Base-by-base conservation (phyloP, 169 alveolate species). In the Cryptosporidium tyzzeri region DNA sequence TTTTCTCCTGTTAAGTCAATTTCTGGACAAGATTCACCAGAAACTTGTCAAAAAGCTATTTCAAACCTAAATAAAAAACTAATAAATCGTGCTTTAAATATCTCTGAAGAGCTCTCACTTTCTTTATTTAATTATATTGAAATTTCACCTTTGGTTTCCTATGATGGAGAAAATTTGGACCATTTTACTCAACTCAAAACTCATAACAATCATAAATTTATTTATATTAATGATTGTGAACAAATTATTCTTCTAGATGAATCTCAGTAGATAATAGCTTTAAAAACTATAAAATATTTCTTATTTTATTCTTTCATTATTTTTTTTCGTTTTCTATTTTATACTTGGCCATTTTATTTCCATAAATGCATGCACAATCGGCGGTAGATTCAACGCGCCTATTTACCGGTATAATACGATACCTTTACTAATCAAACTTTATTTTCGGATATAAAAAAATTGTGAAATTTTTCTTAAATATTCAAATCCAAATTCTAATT, bases 1-100 rank as follows among this genome's bases (percentile, higher is more conserved):
- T 95, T 94, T 61, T 92, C 96, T 1, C 97, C 97, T 39, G 95
- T 95, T n/a, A 95, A 95, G 55, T 92, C 93, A 41, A 91, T 92
- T 7, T 84, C 59, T 21, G 97, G 97, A 41, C 84, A 71, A 12
- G 96, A 94, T 41, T 91, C 95, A 6, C 95, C 97, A 18, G 84
- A 85, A 3, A 45, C 71, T 16, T 80, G 80, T 45, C 89, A 80
- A 65, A 18, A 41, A 8, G 50, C 68, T 14, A 45, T 80, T 31
- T 80, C 89, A 23, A 31, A 62, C 18, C 18, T 62, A 18, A 62
- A 80, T 29, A 80, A 65, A 48, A 41, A 41, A 29, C 70, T 31
- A 1, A 23, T 80, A 14, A n/a, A n/a, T 29, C 51, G 51, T n/a
- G 53, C 71, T 5, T n/a, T 44, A 12, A 37, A 61, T 4, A 21